Conservation (phyloP, 306 rosid species). For the Vachellia pachyceras region DNA sequence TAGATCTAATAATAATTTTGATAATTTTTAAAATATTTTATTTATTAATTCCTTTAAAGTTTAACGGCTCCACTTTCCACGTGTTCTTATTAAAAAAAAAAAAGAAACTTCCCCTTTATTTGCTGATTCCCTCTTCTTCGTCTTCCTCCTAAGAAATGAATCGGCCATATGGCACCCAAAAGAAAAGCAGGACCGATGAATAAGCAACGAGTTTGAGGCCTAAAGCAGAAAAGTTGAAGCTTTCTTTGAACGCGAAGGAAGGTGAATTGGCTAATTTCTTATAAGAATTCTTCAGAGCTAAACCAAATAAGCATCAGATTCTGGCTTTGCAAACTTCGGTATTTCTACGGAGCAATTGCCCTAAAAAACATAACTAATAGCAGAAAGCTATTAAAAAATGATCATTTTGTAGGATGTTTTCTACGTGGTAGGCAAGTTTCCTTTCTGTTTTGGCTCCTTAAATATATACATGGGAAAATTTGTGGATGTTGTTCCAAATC, state of each 20-base stretch:
- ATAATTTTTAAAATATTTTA: too few species aligned
- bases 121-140: background rate
- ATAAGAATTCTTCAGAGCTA: background rate
- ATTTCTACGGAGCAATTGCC: background rate
- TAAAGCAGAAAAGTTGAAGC: background rate
- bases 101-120: background rate
- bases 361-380: background rate
- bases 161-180: background rate
- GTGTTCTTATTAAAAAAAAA: background rate
- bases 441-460: background rate
- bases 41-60: too few species aligned
- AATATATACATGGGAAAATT: background rate
- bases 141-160: constrained; percentile 17
- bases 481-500: background rate
- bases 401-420: background rate
- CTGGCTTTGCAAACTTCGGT: background rate
- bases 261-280: background rate
- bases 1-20: too few species aligned
- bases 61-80: background rate
- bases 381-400: background rate
- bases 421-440: background rate
- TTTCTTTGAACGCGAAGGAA: background rate
- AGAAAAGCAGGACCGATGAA: background rate
- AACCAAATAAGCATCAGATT: background rate
- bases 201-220: background rate